Percentiles rank a stretch among this genome's conserved stretches.
Evolutionary conservation across 2,329 filamentous ascomycete species (phyloP).

Genomic region (Hymenoscyphus fraxineus): DNA sequence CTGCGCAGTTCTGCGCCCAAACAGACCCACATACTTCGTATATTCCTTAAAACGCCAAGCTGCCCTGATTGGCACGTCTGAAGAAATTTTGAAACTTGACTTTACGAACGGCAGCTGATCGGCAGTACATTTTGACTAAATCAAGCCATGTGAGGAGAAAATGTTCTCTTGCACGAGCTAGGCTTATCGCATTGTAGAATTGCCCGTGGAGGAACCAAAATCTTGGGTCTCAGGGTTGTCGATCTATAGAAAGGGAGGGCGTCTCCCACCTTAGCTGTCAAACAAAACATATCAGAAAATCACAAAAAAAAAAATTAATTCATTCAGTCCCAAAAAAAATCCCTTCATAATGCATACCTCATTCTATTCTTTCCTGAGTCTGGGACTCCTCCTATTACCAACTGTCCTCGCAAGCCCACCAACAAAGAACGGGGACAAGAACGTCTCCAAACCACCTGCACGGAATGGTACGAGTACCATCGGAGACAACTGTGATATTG

Average conservation of each 20-base stretch:
- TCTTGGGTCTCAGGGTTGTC: not conserved
- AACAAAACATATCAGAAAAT: not conserved
- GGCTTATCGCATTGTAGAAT: not conserved
- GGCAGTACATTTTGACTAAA: not conserved
- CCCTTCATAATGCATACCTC: not conserved
- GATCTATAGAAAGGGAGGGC: not conserved
- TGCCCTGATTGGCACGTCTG: not conserved
- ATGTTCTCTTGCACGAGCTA: not conserved
- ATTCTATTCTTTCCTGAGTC: not conserved
- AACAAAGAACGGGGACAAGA: not conserved
- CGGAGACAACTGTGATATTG: conserved; percentile 17
- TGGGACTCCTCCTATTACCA: conserved; percentile 5
- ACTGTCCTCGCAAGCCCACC: not conserved
- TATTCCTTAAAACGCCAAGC: conserved; percentile 1
- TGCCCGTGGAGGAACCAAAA: not conserved
- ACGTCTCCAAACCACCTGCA: not conserved
- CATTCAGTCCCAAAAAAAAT: not conserved
- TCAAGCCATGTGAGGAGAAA: not conserved
- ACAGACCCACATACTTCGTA: not conserved
- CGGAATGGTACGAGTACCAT: not conserved
- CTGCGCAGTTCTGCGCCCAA: not conserved
- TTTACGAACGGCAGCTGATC: not conserved
- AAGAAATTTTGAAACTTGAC: not conserved
- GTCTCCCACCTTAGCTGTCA: not conserved
- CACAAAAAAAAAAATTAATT: too few species aligned